Conservation (phyloP, 768 basidiomycete species). For the Podaxis sp. region DNA sequence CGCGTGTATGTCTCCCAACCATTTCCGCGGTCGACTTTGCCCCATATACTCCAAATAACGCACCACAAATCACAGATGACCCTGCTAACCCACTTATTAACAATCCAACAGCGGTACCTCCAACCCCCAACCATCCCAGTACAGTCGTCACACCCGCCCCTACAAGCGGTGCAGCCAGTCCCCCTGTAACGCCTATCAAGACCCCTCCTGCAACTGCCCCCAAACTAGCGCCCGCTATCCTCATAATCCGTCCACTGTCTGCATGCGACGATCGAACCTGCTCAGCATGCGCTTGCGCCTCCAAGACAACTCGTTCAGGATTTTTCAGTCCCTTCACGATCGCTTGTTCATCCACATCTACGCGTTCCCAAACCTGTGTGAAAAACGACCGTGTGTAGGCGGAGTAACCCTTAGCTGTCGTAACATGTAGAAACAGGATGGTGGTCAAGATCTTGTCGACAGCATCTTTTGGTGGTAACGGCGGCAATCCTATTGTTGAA, state of each 20-base stretch:
- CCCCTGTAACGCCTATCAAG: constrained; percentile 54
- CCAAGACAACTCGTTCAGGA: constrained; percentile 39
- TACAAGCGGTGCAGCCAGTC: constrained; percentile 53
- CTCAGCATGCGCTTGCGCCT: constrained; percentile 38
- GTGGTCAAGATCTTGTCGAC: constrained; percentile 42
- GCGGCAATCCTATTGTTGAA: constrained; percentile 32
- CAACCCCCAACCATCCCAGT: constrained; percentile 47
- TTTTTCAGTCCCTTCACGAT: constrained; percentile 44
- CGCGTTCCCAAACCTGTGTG: constrained; percentile 24
- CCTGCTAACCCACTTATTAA: constrained; percentile 50
- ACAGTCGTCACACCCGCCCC: constrained; percentile 48
- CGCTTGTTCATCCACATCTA: constrained; percentile 34
- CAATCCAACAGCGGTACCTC: constrained; percentile 47
- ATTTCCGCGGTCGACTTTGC: constrained; percentile 43
- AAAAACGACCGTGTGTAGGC: constrained; percentile 47
- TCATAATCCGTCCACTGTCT: constrained; percentile 31
- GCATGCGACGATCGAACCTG: constrained; percentile 37
- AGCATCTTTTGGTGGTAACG: constrained; percentile 32
- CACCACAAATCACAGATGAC: constrained; percentile 52
- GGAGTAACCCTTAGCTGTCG: constrained; percentile 43
- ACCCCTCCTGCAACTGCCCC: constrained; percentile 53
- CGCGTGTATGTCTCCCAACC: constrained; percentile 46
- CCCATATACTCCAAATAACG: constrained; percentile 54
- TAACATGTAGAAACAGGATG: constrained; percentile 47
- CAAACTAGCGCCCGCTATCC: constrained; percentile 44